A percentile compares a stretch with the other conserved stretches of the same genome.
These are phyloP conservation scores for Codiaeum variegatum DNA, from an alignment of 441 rosid species.

Conservation along the genomic window DNA sequence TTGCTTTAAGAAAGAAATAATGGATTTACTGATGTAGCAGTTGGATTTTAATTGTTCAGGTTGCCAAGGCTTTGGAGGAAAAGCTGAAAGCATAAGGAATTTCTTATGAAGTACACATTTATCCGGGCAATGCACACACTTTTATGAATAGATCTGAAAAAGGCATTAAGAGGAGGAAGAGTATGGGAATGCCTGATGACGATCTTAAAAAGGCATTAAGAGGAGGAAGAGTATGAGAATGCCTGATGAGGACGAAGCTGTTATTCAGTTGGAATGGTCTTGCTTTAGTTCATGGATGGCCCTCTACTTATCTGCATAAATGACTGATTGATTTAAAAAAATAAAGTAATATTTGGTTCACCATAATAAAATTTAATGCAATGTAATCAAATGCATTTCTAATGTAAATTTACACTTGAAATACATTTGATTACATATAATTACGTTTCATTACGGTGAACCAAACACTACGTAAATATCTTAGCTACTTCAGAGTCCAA, in stretches of 20 bases:
- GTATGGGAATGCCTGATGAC: conserved; percentile 80
- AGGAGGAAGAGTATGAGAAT: conserved; percentile 84
- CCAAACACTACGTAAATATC: no score
- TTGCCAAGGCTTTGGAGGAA: conserved; percentile 82
- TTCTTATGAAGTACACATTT: conserved; percentile 73
- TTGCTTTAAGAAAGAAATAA: background rate
- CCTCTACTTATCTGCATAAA: conserved; percentile 39
- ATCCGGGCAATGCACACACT: conserved; percentile 67
- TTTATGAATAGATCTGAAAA: conserved; percentile 77
- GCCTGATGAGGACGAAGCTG: conserved; percentile 74
- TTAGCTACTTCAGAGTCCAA: background rate
- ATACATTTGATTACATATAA: no score
- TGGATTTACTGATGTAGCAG: background rate
- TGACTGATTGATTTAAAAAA: background rate
- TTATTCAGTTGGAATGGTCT: conserved; percentile 86
- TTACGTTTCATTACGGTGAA: no score
- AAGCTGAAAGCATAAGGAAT: conserved; percentile 75
- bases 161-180: conserved; percentile 72
- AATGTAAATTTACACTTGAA: no score
- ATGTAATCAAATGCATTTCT: no score
- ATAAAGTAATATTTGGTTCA: no score
- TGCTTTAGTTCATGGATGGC: conserved; percentile 86
- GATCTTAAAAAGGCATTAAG: no score
- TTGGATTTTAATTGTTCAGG: conserved; percentile 39
- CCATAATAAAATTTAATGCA: no score